Percentiles rank a stretch among this genome's conserved stretches.
Conservation (phyloP, 2,329 filamentous ascomycete species). For the Daldinia eschscholtzii region DNA sequence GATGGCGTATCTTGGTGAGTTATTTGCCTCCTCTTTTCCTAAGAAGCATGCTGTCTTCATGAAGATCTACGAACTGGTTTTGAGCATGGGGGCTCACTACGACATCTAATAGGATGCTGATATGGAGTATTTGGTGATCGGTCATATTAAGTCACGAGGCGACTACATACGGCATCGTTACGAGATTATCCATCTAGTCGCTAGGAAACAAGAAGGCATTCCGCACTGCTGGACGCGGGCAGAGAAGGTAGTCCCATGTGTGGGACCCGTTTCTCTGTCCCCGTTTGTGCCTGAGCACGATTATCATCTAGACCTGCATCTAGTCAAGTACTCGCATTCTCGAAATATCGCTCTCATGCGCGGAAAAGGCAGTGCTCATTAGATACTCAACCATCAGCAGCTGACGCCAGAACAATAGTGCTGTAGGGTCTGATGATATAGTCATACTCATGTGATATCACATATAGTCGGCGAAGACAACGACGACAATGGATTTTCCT, state of each 20-base stretch:
- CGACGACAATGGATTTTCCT: background rate
- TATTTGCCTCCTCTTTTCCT: background rate
- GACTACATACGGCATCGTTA: background rate
- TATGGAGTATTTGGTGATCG: slow-evolving; percentile 7
- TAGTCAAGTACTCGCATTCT: background rate
- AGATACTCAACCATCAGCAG: background rate
- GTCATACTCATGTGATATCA: background rate
- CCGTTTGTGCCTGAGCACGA: background rate
- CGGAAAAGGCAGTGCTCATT: background rate
- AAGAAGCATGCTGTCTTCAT: background rate
- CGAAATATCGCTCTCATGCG: background rate
- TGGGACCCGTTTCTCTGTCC: background rate
- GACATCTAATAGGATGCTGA: background rate
- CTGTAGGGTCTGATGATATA: background rate
- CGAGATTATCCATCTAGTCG: background rate
- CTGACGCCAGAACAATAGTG: slow-evolving; percentile 1
- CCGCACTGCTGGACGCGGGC: background rate
- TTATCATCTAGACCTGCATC: too few relatives aligned
- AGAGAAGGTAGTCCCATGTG: background rate
- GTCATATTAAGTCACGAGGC: background rate
- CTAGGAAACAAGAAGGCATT: background rate
- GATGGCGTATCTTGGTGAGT: background rate
- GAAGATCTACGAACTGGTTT: background rate
- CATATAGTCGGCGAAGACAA: background rate
- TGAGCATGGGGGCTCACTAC: background rate